Base-by-base conservation (phyloP, 2,329 filamentous ascomycete genomes). In the Sarocladium strictum region DNA sequence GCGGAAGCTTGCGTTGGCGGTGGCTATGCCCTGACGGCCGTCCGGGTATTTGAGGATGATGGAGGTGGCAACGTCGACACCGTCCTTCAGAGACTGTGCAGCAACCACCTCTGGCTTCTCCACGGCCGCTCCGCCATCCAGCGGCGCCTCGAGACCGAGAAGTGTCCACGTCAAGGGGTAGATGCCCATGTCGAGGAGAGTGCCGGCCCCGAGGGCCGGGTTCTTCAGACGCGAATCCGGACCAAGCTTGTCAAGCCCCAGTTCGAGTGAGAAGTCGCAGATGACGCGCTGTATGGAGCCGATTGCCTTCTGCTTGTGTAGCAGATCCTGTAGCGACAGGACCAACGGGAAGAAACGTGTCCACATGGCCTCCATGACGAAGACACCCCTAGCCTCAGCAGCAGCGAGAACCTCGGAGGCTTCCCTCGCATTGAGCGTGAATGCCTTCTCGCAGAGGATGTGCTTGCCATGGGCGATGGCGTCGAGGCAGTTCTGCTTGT, bases 351-450 rank as follows among this genome's bases (percentile, higher is more conserved):
- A 72, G 61, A 72, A 72, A 11, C 74, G 69, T 2, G 70, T 70
- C 74, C 73, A 76, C 69, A 76, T 70, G 11, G 73, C 74, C 58
- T 77, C 74, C 64, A 73, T 71, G 23, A 77, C 58, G 54, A 71
- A 77, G 2, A 76, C 68, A 9, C 69, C 67, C 55, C 71, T 71
- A 26, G 58, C 55, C 55, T 66, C 63, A 0, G 74, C 74, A 0
- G 70, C 69, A 1, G 59, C 65, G 14, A 75, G 67, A 2, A 76
- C 69, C 40, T 73, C 67, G 24, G 58, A 63, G 0, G 73, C 69
- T 33, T 77, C 71, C 2, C 53, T 59, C 0, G 70, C 68, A 15
- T 69, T 76, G 33, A 76, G 56, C 0, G 70, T 64, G 54, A 77
- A 75, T 0, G 74, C 62, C 59, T 77, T 77, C 57, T 77, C 74